Base-by-base conservation (phyloP, 805 yeast species). In the Spathaspora boniae region DNA sequence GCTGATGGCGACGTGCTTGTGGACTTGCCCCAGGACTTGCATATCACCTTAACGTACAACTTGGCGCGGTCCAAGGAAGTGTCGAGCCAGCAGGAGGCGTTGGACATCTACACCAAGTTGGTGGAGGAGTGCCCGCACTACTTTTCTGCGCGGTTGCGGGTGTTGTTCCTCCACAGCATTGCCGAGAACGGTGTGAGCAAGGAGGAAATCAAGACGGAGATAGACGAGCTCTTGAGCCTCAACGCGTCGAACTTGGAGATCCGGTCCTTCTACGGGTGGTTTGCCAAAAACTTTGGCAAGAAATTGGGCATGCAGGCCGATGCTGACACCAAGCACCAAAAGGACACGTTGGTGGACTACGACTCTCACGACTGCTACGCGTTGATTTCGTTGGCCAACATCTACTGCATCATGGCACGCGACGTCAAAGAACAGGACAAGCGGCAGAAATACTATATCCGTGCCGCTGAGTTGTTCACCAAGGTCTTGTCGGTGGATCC, bases 251-350 rank as follows among this genome's bases (percentile, higher is more conserved):
- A 86, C 51, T 62, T 87, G 41, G 96, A 89, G 54, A 80, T 86
- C 2, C 79, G 98, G 43, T 83, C 98, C 0, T 84, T 93, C 47
- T 86, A 84, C 56, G 93, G 95, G 21, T 93, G 98, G 97, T 86
- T 77, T 51, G 65, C 88, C 46, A 72, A 74, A 41, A 76, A 74
- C 41, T 72, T 72, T 51, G 80, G 82, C 20, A 70, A 70, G 45
- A 74, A 69, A 43, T 43, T 65, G 20, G 73, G 75, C 18, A 52
- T 67, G 34, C 58, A 69, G 41, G 63, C 71, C 6, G 82, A 76
- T 44, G 54, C 75, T 23, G 96, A 87, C 57, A 80, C 86, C 43
- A 66, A 73, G 9, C 95, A 85, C 53, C 89, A 86, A 54, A 86
- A 86, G 57, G 85, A 82, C 31, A 87, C 98, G 0, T 70, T 93